phyloP scores from a whole-genome alignment of 345 rosid genomes.

The Eucalyptus shirleyi region DNA sequence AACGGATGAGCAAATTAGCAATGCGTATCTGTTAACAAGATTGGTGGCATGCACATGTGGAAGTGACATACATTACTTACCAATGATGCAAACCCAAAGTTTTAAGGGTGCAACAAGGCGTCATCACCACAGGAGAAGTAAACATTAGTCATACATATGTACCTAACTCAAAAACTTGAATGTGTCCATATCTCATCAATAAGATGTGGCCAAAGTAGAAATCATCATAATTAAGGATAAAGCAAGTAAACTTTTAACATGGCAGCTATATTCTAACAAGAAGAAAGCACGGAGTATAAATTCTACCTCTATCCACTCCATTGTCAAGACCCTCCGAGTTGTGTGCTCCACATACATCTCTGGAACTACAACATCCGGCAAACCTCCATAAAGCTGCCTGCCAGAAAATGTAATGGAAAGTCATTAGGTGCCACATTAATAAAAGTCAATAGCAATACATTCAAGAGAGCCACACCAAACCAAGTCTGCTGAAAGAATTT shows the following conservation, averaged over 20 bases:
- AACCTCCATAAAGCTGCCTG: slow-evolving; percentile 69
- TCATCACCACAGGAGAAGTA: background rate
- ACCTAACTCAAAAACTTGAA: background rate
- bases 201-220: background rate
- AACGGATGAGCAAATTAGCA: background rate
- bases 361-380: slow-evolving; percentile 80
- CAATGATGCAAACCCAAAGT: background rate
- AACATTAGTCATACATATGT: background rate
- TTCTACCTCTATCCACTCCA: slow-evolving; percentile 95
- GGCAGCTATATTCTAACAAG: background rate
- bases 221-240: background rate
- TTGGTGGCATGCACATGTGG: background rate
- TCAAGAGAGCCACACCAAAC: background rate
- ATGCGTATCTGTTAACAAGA: background rate
- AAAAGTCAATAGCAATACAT: background rate
- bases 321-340: slow-evolving; percentile 76
- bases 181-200: background rate
- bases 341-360: slow-evolving; percentile 70
- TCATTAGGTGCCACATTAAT: background rate
- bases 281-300: background rate
- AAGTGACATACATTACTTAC: background rate
- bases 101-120: background rate
- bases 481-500: background rate
- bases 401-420: slow-evolving; percentile 3
- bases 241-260: background rate